These are phyloP conservation scores for Albophoma yamanashiensis DNA, from an alignment of 2,329 filamentous ascomycete species.

Conservation along the genomic window DNA sequence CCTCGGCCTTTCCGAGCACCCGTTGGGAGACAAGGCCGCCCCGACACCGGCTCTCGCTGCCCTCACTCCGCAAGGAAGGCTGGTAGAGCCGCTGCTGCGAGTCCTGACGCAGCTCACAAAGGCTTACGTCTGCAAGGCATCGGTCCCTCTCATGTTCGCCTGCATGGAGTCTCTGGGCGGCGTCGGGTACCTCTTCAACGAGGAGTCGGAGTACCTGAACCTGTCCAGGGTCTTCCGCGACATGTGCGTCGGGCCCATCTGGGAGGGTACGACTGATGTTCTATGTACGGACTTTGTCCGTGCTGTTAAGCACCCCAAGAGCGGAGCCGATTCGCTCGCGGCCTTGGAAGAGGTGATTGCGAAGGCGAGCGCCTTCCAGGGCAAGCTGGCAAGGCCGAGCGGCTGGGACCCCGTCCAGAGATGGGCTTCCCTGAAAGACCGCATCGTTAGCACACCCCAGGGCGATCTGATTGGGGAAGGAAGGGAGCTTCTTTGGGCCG, in stretches of 20 bases:
- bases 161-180: constrained; percentile 57
- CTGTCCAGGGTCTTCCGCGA: constrained; percentile 57
- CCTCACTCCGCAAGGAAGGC: constrained; percentile 21
- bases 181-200: constrained; percentile 55
- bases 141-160: constrained; percentile 38
- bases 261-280: constrained; percentile 66
- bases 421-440: constrained; percentile 29
- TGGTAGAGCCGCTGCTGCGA: constrained; percentile 36
- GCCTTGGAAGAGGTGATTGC: constrained; percentile 31
- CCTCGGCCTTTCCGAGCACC: constrained; percentile 43
- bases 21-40: constrained; percentile 4
- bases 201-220: constrained; percentile 53
- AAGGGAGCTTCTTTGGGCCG: constrained; percentile 29
- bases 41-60: constrained; percentile 11
- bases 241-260: constrained; percentile 52
- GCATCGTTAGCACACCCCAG: constrained; percentile 22
- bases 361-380: constrained; percentile 12
- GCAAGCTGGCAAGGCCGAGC: constrained; percentile 10
- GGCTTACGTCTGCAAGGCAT: constrained; percentile 41
- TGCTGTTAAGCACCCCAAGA: constrained; percentile 33
- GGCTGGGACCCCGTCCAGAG: constrained; percentile 18
- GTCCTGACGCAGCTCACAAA: constrained; percentile 51
- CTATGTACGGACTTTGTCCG: constrained; percentile 43
- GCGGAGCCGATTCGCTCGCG: constrained; percentile 24
- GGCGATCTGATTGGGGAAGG: constrained; percentile 33